Evolutionary conservation across 768 basidiomycete species (phyloP).

Genomic region (Imleria badia): DNA sequence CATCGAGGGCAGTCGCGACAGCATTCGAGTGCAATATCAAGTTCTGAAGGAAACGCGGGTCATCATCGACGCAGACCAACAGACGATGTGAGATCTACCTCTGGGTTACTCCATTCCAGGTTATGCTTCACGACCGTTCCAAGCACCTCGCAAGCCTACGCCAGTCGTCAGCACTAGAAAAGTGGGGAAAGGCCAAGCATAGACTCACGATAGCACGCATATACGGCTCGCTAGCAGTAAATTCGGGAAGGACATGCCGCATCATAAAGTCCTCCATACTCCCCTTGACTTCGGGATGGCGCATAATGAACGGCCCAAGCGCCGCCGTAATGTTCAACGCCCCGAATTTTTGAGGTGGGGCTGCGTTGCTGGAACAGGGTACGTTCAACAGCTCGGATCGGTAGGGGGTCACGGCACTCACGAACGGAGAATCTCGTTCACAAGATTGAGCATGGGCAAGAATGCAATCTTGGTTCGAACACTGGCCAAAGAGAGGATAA

Average conservation of each 20-base stretch:
- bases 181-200: neutral
- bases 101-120: constrained; percentile 62
- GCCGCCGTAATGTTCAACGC: constrained; percentile 81
- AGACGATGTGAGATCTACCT: constrained; percentile 40
- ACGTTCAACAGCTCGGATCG: neutral
- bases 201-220: constrained; percentile 72
- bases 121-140: constrained; percentile 70
- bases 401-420: constrained; percentile 34
- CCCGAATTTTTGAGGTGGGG: constrained; percentile 72
- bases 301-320: constrained; percentile 77
- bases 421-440: constrained; percentile 71
- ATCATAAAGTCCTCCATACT: constrained; percentile 78
- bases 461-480: constrained; percentile 83
- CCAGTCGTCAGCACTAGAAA: neutral
- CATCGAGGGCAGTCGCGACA: constrained; percentile 67
- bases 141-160: constrained; percentile 77
- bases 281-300: constrained; percentile 74
- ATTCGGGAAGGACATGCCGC: constrained; percentile 73
- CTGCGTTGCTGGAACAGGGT: constrained; percentile 38
- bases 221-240: constrained; percentile 64
- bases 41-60: constrained; percentile 40
- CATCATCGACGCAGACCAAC: neutral
- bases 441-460: constrained; percentile 73
- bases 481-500: constrained; percentile 74
- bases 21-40: constrained; percentile 64